Percentiles rank a stretch among this genome's conserved stretches.
These are phyloP conservation scores for Lipomyces sp. DNA, from an alignment of 805 yeast species.

Conservation along the genomic window DNA sequence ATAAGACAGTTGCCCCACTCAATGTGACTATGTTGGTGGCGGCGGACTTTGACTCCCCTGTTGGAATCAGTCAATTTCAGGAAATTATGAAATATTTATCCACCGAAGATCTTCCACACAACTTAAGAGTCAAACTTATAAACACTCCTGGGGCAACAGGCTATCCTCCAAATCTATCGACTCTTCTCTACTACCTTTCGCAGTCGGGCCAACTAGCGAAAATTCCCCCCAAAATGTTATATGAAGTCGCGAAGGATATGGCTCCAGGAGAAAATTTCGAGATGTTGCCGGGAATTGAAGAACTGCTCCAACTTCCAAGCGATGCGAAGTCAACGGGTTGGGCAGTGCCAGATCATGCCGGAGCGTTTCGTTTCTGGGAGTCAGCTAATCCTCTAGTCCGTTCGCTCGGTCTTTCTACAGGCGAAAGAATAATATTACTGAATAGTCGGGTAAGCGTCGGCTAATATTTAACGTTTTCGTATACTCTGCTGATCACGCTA, in stretches of 20 bases:
- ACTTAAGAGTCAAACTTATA: slow-evolving; percentile 21
- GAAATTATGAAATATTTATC: slow-evolving; percentile 18
- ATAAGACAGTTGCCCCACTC: slow-evolving; percentile 9
- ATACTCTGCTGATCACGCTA: background rate
- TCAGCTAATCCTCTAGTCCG: slow-evolving; percentile 8
- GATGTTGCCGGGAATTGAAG: slow-evolving; percentile 26
- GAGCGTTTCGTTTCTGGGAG: slow-evolving; percentile 31
- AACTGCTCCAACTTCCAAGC: background rate
- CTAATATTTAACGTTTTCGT: background rate
- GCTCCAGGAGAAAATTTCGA: slow-evolving; percentile 20
- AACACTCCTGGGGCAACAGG: slow-evolving; percentile 30
- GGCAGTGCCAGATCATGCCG: slow-evolving; percentile 31
- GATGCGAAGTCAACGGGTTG: slow-evolving; percentile 29
- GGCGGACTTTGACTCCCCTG: slow-evolving; percentile 31
- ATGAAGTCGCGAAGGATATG: slow-evolving; percentile 12
- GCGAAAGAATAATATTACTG: slow-evolving; percentile 14
- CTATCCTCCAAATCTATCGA: slow-evolving; percentile 27
- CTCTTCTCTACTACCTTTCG: slow-evolving; percentile 26
- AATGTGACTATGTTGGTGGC: slow-evolving; percentile 24
- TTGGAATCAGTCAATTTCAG: slow-evolving; percentile 21
- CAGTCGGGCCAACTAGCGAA: slow-evolving; percentile 9
- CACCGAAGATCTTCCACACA: background rate
- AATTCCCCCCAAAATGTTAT: slow-evolving; percentile 17
- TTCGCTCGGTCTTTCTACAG: slow-evolving; percentile 10
- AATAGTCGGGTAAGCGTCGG: slow-evolving; percentile 23